Percentiles rank a stretch among this genome's conserved stretches.
These are phyloP conservation scores for Stramenopiles sp. DNA, from an alignment of 352 stramenopile genomes.

Conservation along the genomic window DNA sequence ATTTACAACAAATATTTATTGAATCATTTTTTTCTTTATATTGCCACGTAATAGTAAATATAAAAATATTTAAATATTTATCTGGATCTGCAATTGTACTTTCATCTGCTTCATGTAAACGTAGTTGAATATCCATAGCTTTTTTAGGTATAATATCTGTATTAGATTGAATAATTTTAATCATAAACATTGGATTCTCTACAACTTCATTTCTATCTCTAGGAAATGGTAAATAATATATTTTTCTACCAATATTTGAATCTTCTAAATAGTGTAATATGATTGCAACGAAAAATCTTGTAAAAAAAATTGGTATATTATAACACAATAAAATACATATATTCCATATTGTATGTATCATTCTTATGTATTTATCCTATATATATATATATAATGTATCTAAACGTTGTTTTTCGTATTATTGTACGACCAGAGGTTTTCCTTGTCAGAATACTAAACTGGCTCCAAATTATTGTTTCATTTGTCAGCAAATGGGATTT, in stretches of 20 bases:
- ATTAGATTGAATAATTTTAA: background rate
- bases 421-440: too few relatives aligned
- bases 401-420: too few relatives aligned
- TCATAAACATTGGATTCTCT: background rate
- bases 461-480: too few relatives aligned
- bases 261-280: background rate
- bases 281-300: background rate
- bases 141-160: background rate
- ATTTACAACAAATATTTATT: background rate
- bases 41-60: background rate
- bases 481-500: too few relatives aligned
- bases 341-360: too few relatives aligned
- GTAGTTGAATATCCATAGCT: background rate
- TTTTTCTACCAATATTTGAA: background rate
- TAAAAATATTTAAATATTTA: background rate
- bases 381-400: too few relatives aligned
- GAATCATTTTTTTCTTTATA: background rate
- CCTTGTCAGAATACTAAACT: too few relatives aligned
- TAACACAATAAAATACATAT: background rate
- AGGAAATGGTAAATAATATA: background rate
- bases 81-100: background rate
- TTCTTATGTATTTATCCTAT: too few relatives aligned
- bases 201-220: background rate
- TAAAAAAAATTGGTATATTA: background rate
- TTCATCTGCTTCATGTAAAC: background rate